These are phyloP conservation scores for Prunus dulcis DNA, from an alignment of 306 rosid genomes.

Conservation along the genomic window DNA sequence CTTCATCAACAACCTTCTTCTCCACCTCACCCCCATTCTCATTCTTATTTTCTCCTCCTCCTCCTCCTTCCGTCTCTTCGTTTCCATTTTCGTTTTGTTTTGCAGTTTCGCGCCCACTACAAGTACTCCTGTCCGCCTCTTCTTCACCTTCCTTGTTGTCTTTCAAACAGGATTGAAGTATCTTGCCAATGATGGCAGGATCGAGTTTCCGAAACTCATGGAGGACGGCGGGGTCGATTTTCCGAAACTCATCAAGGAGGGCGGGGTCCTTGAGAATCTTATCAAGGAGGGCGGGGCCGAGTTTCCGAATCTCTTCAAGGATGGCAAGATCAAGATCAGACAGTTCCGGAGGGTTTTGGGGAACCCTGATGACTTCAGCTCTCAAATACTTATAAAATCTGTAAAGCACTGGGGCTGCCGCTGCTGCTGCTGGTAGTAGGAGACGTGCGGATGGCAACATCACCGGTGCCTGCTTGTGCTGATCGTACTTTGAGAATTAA, in stretches of 20 bases:
- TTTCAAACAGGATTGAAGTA: neutral
- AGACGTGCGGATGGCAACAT: neutral
- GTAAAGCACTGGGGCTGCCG: neutral
- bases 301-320: conserved; percentile 10
- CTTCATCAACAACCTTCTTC: conserved; percentile 9
- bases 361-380: conserved; percentile 41
- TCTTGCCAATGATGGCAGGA: neutral
- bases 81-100: conserved; percentile 8
- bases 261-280: neutral
- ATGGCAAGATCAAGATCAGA: conserved; percentile 38
- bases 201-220: conserved; percentile 15
- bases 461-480: no score
- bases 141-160: conserved; percentile 8
- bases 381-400: conserved; percentile 27
- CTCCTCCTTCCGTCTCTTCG: conserved; percentile 19
- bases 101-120: conserved; percentile 14
- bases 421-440: neutral
- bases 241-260: neutral
- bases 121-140: conserved; percentile 6
- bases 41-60: conserved; percentile 31
- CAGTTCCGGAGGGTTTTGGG: conserved; percentile 14
- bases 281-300: neutral
- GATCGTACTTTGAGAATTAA: no score
- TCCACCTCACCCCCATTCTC: conserved; percentile 29
- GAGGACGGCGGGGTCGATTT: conserved; percentile 11